Percentiles rank a stretch among this genome's conserved stretches.
These are phyloP conservation scores for Claviceps purpurea DNA, from an alignment of 2,329 filamentous ascomycete genomes.

Conservation along the genomic window DNA sequence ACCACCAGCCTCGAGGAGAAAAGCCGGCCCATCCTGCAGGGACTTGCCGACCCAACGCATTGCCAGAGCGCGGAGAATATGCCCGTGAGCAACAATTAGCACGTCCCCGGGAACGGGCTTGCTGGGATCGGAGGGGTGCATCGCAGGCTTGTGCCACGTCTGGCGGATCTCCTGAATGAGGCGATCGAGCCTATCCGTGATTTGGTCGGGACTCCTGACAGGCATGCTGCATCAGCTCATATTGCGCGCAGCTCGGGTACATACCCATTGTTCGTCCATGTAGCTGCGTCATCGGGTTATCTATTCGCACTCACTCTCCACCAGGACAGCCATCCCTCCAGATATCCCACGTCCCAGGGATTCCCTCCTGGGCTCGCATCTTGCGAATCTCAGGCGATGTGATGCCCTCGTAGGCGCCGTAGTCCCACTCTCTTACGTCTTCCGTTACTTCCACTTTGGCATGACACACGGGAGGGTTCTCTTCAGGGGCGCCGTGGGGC, in stretches of 20 bases:
- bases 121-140: conserved; percentile 35
- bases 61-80: conserved; percentile 78
- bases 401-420: conserved; percentile 76
- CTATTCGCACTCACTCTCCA: conserved; percentile 54
- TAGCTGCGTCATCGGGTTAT: no score
- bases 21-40: conserved; percentile 59
- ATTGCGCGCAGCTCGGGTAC: no score
- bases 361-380: conserved; percentile 41
- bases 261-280: not conserved
- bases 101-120: conserved; percentile 21
- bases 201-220: conserved; percentile 52
- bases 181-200: conserved; percentile 58
- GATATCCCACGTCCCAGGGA: conserved; percentile 59
- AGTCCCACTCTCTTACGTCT: conserved; percentile 74
- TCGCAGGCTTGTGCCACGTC: conserved; percentile 48
- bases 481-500: conserved; percentile 24
- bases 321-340: conserved; percentile 80
- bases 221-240: not conserved
- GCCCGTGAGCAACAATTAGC: conserved; percentile 72
- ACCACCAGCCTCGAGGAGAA: conserved; percentile 81
- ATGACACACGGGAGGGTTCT: conserved; percentile 32
- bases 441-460: conserved; percentile 55
- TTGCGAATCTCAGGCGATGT: conserved; percentile 56
- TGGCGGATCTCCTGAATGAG: conserved; percentile 63
- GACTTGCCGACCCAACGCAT: conserved; percentile 70